A percentile compares a stretch with the other conserved stretches of the same genome.
phyloP scores from a whole-genome alignment of 2,329 filamentous ascomycete species.

The Pyrenochaeta sp. region DNA sequence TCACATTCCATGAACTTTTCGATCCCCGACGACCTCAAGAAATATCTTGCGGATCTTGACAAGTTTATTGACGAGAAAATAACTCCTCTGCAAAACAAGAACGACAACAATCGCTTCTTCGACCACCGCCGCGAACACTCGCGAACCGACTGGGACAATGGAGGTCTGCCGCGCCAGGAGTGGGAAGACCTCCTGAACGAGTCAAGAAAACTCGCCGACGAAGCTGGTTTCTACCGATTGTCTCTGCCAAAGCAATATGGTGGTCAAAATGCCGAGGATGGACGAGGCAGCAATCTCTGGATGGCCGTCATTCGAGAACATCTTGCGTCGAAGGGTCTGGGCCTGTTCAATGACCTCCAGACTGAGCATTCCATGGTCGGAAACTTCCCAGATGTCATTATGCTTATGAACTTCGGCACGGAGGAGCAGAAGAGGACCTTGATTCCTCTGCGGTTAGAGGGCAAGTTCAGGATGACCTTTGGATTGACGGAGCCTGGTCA shows the following conservation, averaged over 20 bases:
- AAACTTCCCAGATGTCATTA: conserved; percentile 68
- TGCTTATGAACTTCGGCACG: conserved; percentile 68
- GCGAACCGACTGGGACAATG: conserved; percentile 67
- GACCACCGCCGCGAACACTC: conserved; percentile 69
- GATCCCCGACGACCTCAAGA: conserved; percentile 58
- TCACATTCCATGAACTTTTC: conserved; percentile 52
- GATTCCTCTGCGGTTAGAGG: conserved; percentile 61
- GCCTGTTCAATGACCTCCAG: conserved; percentile 69
- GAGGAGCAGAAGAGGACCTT: conserved; percentile 61
- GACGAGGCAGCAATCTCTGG: conserved; percentile 63
- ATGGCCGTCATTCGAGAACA: conserved; percentile 70
- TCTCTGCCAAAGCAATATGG: conserved; percentile 64
- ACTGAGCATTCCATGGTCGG: conserved; percentile 69
- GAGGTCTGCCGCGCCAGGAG: conserved; percentile 63
- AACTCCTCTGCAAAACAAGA: conserved; percentile 60
- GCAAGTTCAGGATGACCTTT: conserved; percentile 65
- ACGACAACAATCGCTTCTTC: conserved; percentile 71
- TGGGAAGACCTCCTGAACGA: conserved; percentile 65
- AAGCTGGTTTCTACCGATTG: conserved; percentile 68
- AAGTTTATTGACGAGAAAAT: conserved; percentile 64
- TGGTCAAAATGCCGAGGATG: conserved; percentile 55
- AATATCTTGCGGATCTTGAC: conserved; percentile 61
- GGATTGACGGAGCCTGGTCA: conserved; percentile 69
- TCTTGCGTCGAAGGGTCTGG: conserved; percentile 65
- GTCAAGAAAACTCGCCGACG: conserved; percentile 61